Conservation (phyloP, 2,329 filamentous ascomycete genomes). For the Epichloe festucae region DNA sequence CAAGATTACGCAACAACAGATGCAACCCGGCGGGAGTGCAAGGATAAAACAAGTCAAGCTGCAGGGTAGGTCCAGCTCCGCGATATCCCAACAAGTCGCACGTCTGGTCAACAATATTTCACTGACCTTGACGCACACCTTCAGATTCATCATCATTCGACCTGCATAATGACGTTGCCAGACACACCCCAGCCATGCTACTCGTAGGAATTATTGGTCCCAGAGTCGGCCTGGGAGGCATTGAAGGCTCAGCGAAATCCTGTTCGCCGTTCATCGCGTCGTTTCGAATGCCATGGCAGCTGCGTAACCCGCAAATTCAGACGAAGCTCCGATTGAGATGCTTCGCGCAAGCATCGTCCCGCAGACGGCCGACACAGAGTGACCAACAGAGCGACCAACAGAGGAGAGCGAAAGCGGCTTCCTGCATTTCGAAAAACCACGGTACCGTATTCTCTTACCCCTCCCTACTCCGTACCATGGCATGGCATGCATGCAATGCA, state of each 20-base stretch:
- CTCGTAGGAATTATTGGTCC: neutral
- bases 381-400: neutral
- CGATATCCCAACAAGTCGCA: too few species aligned
- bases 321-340: neutral
- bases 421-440: constrained; percentile 1
- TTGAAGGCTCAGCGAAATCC: neutral
- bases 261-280: neutral
- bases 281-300: neutral
- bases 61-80: too few species aligned
- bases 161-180: neutral
- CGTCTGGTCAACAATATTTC: too few species aligned
- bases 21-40: too few species aligned
- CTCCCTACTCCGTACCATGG: neutral
- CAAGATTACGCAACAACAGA: too few species aligned
- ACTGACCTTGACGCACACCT: too few species aligned
- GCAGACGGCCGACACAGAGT: neutral
- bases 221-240: neutral
- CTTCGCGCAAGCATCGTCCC: neutral
- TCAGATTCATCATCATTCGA: neutral
- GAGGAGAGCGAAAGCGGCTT: constrained; percentile 14
- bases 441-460: neutral
- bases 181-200: neutral
- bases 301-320: neutral
- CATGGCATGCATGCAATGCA: too few species aligned
- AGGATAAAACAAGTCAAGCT: too few species aligned